phyloP scores from a whole-genome alignment of 163 green algal species.

The Scenedesmus sp. region DNA sequence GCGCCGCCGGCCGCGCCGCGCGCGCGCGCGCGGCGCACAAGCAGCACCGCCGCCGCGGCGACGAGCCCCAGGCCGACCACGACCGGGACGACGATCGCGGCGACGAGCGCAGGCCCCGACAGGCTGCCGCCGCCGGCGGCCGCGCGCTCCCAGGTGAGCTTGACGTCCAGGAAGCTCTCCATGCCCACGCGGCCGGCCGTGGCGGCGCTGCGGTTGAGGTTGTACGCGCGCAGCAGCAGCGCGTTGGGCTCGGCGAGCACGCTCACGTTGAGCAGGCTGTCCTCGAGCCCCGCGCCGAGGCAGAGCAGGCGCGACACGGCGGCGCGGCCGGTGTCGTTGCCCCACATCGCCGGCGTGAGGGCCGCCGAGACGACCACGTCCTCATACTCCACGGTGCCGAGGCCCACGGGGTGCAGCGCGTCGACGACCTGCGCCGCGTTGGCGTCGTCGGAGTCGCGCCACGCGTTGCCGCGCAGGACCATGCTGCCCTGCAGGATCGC shows the following conservation, averaged over 20 bases:
- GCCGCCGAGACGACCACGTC: conserved; percentile 1
- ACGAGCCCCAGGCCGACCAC: conserved; percentile 2
- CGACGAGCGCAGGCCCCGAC: neutral
- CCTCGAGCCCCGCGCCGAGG: neutral
- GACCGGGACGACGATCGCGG: conserved; percentile 9
- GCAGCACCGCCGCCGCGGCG: neutral
- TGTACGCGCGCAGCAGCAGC: conserved; percentile 27
- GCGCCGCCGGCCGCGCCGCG: neutral
- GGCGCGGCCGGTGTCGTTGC: neutral
- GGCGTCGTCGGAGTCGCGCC: neutral
- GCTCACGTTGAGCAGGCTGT: conserved; percentile 20
- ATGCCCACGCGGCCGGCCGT: neutral
- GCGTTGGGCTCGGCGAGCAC: neutral
- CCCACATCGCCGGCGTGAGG: neutral
- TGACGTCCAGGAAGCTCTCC: conserved; percentile 27
- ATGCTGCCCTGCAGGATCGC: conserved; percentile 33
- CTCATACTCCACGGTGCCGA: conserved; percentile 30
- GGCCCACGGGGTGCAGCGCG: neutral
- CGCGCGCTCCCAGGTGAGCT: neutral
- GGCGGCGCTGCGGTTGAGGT: conserved; percentile 10
- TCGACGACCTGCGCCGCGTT: neutral
- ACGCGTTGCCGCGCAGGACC: conserved; percentile 22
- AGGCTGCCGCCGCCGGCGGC: neutral
- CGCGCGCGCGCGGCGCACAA: neutral
- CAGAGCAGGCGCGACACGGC: neutral